These are phyloP conservation scores for Circinella minor DNA, from an alignment of 371 early-diverging fungal species.

Conservation along the genomic window DNA sequence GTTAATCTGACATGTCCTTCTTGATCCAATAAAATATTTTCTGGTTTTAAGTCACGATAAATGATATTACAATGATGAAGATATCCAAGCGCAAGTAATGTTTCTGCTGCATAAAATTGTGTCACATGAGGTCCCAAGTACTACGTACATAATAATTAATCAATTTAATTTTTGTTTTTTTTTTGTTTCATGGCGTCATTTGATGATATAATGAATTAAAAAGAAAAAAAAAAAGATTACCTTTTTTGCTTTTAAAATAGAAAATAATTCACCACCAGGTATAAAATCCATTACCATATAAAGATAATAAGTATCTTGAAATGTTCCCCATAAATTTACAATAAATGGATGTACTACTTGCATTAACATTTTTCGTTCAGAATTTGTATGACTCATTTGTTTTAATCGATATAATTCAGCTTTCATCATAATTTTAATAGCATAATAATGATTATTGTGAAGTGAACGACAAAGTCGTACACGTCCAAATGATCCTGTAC, in stretches of 20 bases:
- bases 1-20: conserved; percentile 96
- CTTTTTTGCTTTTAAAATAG: conserved; percentile 50
- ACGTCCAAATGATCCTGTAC: conserved; percentile 70
- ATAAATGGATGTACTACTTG: conserved; percentile 79
- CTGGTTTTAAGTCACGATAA: conserved; percentile 96
- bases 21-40: conserved; percentile 88
- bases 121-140: conserved; percentile 39
- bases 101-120: conserved; percentile 80
- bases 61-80: conserved; percentile 88
- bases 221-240: too few relatives aligned
- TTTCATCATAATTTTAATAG: conserved; percentile 95
- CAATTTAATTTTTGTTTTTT: background rate
- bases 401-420: conserved; percentile 83
- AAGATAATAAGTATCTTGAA: conserved; percentile 81
- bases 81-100: conserved; percentile 82
- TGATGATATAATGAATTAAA: background rate
- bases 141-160: background rate
- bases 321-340: conserved; percentile 80
- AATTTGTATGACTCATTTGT: conserved; percentile 79
- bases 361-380: conserved; percentile 81
- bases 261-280: conserved; percentile 92
- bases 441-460: conserved; percentile 74
- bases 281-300: conserved; percentile 90
- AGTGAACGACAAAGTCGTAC: conserved; percentile 60
- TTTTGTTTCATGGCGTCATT: too few relatives aligned